These are phyloP conservation scores for Hortaea sp. DNA, from an alignment of 2,329 filamentous ascomycete genomes.

Conservation along the genomic window DNA sequence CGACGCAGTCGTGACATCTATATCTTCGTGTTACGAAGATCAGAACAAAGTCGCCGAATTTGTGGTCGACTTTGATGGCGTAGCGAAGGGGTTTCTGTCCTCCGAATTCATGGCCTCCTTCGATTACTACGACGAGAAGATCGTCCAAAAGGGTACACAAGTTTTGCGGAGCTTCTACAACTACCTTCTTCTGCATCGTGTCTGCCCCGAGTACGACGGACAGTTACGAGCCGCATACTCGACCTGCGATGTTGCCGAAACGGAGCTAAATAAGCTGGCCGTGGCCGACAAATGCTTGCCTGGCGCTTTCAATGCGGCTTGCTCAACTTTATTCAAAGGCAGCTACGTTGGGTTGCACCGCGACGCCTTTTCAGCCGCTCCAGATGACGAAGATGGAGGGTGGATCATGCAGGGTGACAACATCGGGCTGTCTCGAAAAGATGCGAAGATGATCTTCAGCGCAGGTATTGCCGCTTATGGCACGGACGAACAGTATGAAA, in stretches of 20 bases:
- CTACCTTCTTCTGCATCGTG: constrained; percentile 74
- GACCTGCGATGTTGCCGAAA: constrained; percentile 56
- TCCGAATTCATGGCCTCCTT: constrained; percentile 31
- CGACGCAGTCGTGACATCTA: constrained; percentile 29
- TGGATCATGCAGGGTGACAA: constrained; percentile 14
- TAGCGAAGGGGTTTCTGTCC: constrained; percentile 64
- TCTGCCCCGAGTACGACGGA: constrained; percentile 68
- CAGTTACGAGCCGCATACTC: constrained; percentile 57
- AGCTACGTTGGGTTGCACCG: constrained; percentile 24
- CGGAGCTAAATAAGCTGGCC: constrained; percentile 55
- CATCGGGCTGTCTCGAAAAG: constrained; percentile 32
- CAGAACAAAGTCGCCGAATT: constrained; percentile 42
- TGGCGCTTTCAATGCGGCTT: constrained; percentile 71
- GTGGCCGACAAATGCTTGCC: constrained; percentile 49
- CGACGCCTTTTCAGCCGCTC: background rate
- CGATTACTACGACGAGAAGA: constrained; percentile 43
- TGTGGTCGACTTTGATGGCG: constrained; percentile 68
- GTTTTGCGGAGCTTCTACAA: constrained; percentile 80
- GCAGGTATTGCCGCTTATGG: constrained; percentile 41
- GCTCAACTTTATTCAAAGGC: constrained; percentile 57
- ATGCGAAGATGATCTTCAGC: constrained; percentile 41
- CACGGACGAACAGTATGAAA: constrained; percentile 15
- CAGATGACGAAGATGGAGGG: constrained; percentile 24
- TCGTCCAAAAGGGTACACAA: constrained; percentile 49
- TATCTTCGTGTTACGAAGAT: constrained; percentile 40